Conservation (phyloP, 139 green algal species). For the Dunaliella sp. region DNA sequence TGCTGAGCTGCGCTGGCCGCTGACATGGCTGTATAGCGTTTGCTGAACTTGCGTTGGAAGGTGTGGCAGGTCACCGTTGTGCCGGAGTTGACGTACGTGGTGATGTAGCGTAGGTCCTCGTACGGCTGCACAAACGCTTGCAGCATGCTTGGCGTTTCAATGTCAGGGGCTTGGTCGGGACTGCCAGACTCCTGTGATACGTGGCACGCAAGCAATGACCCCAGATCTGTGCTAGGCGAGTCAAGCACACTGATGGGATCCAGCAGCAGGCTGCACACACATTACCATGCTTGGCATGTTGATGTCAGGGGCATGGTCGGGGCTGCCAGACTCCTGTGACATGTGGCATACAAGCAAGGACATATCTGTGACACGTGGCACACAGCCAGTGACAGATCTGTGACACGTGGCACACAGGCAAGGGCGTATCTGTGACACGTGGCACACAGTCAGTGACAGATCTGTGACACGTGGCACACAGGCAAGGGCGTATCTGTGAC, state of each 20-base stretch:
- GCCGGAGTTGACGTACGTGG: constrained; percentile 54
- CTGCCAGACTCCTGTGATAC: constrained; percentile 34
- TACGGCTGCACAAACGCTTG: constrained; percentile 48
- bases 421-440: too few relatives aligned
- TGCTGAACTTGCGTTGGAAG: constrained; percentile 60
- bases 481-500: too few relatives aligned
- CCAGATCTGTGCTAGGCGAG: background rate
- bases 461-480: too few relatives aligned
- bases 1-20: constrained; percentile 3
- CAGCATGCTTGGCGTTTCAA: constrained; percentile 46
- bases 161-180: constrained; percentile 4
- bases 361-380: too few relatives aligned
- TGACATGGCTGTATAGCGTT: constrained; percentile 41
- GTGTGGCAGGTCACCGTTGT: constrained; percentile 50
- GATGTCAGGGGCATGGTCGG: constrained; percentile 18
- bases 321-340: background rate
- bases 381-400: too few relatives aligned
- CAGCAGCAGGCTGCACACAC: constrained; percentile 42
- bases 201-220: background rate
- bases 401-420: too few relatives aligned
- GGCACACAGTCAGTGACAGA: too few relatives aligned
- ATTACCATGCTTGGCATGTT: constrained; percentile 46
- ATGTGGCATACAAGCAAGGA: too few relatives aligned
- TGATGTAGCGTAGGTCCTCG: constrained; percentile 56
- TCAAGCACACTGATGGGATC: too few relatives aligned